Conservation (phyloP, 345 rosid species). For the Pugionium dolabratum region DNA sequence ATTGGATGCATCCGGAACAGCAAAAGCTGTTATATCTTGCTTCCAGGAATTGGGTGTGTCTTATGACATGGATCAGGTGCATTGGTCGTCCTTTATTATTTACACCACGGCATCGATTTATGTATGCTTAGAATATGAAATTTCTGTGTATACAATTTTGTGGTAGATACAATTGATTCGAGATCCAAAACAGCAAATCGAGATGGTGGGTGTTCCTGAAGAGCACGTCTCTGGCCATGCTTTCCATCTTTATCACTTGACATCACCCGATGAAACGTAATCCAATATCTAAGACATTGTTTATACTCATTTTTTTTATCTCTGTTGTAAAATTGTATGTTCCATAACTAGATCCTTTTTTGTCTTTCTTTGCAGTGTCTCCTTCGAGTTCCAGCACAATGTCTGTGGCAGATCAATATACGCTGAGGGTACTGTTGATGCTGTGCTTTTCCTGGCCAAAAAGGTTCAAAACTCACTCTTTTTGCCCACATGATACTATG, state of each 20-base stretch:
- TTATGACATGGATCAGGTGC: constrained; percentile 74
- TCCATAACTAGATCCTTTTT: constrained; percentile 7
- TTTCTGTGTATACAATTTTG: constrained; percentile 11
- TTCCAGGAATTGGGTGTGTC: constrained; percentile 88
- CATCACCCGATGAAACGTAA: constrained; percentile 92
- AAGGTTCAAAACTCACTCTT: constrained; percentile 52
- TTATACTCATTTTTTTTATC: neutral
- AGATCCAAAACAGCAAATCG: constrained; percentile 75
- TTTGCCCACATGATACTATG: neutral
- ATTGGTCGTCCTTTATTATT: constrained; percentile 8
- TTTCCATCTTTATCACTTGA: constrained; percentile 83
- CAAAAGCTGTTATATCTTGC: constrained; percentile 94
- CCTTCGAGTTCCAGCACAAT: constrained; percentile 97
- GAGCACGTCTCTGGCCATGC: constrained; percentile 89
- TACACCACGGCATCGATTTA: neutral
- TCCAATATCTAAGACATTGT: constrained; percentile 18
- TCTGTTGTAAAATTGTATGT: neutral
- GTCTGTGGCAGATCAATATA: constrained; percentile 95
- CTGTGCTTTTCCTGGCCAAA: constrained; percentile 80
- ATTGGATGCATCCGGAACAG: constrained; percentile 92
- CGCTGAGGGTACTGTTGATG: constrained; percentile 93
- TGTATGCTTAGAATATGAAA: neutral
- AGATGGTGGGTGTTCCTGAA: constrained; percentile 91
- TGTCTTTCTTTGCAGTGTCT: constrained; percentile 55
- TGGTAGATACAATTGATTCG: constrained; percentile 78